These are phyloP conservation scores for Phytophthora palmivora DNA, from an alignment of 352 stramenopile species.

Conservation along the genomic window DNA sequence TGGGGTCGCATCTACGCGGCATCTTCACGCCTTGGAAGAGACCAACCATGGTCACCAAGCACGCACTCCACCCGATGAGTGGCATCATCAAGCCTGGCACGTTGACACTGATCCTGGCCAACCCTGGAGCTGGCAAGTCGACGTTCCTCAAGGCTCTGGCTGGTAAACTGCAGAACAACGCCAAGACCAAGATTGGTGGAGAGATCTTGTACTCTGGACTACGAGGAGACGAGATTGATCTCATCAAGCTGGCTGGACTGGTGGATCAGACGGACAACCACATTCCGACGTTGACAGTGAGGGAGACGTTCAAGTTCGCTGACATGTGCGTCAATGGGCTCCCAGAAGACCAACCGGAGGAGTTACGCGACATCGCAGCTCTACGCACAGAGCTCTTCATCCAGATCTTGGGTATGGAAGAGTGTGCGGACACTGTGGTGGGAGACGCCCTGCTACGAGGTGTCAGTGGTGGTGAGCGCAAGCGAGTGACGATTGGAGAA, in stretches of 20 bases:
- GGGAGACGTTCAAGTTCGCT: conserved; percentile 42
- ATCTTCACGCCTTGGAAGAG: conserved; percentile 66
- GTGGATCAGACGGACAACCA: conserved; percentile 54
- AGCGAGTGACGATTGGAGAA: conserved; percentile 92
- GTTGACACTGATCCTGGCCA: conserved; percentile 71
- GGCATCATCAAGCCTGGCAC: conserved; percentile 86
- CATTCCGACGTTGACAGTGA: conserved; percentile 34
- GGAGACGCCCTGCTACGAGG: conserved; percentile 85
- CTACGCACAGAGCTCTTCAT: conserved; percentile 71
- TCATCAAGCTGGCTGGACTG: conserved; percentile 70
- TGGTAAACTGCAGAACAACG: conserved; percentile 60
- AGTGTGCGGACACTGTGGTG: conserved; percentile 93
- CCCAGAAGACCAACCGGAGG: conserved; percentile 59
- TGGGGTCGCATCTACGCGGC: conserved; percentile 57
- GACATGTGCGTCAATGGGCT: conserved; percentile 48
- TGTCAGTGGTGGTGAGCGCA: conserved; percentile 88
- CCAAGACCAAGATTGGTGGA: conserved; percentile 55
- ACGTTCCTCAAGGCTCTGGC: conserved; percentile 80
- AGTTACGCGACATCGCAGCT: not conserved
- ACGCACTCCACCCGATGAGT: conserved; percentile 71
- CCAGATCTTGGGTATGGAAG: conserved; percentile 82
- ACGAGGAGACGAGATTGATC: conserved; percentile 56
- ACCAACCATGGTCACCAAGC: conserved; percentile 45
- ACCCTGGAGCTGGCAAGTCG: conserved; percentile 78
- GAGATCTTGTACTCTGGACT: conserved; percentile 73